These are phyloP conservation scores for Colletotrichum tabaci DNA, from an alignment of 2,329 filamentous ascomycete species.

Conservation along the genomic window DNA sequence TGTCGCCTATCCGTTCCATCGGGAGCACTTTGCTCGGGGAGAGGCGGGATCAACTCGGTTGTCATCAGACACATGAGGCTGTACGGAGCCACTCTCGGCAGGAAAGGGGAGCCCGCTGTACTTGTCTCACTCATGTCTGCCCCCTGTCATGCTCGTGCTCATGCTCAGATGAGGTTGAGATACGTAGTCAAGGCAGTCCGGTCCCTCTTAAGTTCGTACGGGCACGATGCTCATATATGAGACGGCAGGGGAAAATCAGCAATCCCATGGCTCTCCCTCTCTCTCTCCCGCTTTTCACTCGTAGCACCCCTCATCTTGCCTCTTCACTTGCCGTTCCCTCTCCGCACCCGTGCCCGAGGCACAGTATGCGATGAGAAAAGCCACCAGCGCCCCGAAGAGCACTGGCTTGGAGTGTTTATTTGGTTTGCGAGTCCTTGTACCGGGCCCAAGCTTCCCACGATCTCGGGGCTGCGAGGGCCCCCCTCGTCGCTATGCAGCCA, in stretches of 20 bases:
- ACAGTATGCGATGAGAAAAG: conserved; percentile 68
- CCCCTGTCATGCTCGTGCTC: background rate
- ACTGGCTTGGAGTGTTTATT: conserved; percentile 24
- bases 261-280: background rate
- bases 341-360: conserved; percentile 64
- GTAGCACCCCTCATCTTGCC: background rate
- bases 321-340: conserved; percentile 53
- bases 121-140: background rate
- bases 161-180: background rate
- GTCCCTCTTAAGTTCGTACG: no score
- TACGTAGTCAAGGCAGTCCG: no score
- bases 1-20: background rate
- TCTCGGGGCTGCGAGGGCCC: background rate
- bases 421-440: conserved; percentile 42
- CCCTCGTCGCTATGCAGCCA: conserved; percentile 24
- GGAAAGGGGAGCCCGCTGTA: background rate
- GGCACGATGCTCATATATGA: no score
- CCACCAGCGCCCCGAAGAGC: conserved; percentile 46
- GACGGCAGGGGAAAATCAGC: no score
- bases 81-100: background rate
- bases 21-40: background rate
- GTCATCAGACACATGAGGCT: conserved; percentile 16
- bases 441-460: background rate
- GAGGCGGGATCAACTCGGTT: conserved; percentile 3
- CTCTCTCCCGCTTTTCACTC: no score